Evolutionary conservation across 306 rosid species (phyloP), one percentile per base, ranked within the genome.

Genomic region (Notholithocarpus densiflorus): DNA sequence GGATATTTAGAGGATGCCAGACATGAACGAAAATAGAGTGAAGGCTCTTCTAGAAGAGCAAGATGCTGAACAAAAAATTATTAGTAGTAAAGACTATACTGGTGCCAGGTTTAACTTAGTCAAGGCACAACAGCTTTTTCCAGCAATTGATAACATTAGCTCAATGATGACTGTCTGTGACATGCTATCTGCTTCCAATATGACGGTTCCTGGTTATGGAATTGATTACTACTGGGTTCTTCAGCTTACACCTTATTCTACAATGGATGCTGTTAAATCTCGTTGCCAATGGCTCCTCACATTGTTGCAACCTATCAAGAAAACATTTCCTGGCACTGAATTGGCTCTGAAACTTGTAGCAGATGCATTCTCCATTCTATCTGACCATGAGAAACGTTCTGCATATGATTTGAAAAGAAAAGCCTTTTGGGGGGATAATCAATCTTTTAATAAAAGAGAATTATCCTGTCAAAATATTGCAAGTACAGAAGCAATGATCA

Each of bases 221-320:
- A 70, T 80, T 55, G 84, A 74, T 56, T 69, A 74, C 53, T 80
- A 80, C 37, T 80, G 79, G 79, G 56, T 68, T 75, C 57, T 80
- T 68, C 79, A 80, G 59, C 52, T 68, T 69, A 5, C 62, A 3
- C 75, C 79, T 64, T 55, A 56, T 5, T 32, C 68, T 21, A 54
- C 32, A 3, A 40, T 68, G n/a, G 18, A 55, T 43, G n/a, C 29
- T 43, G 12, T 80, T 7, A 32, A 17, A 24, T 15, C 6, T 54
- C 75, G n/a, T 65, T 68, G 74, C 69, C 26, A 34, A 37, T 31
- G 48, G 60, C 77, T 55, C 45, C 11, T 75, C 14, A 21, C 23
- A 13, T 43, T 62, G 26, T 20, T 80, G 51, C 68, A 74, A 11
- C 75, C 78, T 12, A 18, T 80, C 14, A 74, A 37, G 68, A 66